Percentiles rank a stretch among this genome's conserved stretches.
phyloP scores from a whole-genome alignment of 106 monocot species.

The Dendrobium catenatum region DNA sequence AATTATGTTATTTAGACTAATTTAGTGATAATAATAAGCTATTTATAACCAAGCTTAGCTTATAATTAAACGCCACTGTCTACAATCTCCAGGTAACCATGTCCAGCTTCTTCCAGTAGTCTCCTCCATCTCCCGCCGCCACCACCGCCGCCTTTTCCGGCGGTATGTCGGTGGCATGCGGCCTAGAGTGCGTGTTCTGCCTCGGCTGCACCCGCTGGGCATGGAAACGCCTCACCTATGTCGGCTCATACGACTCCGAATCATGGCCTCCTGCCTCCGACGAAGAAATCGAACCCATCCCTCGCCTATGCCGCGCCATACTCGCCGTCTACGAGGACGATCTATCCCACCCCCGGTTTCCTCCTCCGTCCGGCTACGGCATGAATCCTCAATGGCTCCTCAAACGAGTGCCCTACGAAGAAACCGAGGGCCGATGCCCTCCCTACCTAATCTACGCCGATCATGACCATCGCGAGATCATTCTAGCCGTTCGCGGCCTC shows the following conservation, averaged over 20 bases:
- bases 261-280: constrained; percentile 51
- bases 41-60: too few species aligned
- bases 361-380: constrained; percentile 35
- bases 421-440: constrained; percentile 42
- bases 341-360: constrained; percentile 32
- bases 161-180: constrained; percentile 47
- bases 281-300: constrained; percentile 52
- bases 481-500: constrained; percentile 75
- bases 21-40: too few species aligned
- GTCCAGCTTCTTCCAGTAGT: not conserved
- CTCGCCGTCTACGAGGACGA: constrained; percentile 72
- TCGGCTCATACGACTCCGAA: constrained; percentile 80
- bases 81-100: not conserved
- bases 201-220: constrained; percentile 76
- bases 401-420: constrained; percentile 47
- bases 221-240: constrained; percentile 76
- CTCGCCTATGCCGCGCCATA: constrained; percentile 58
- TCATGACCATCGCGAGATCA: constrained; percentile 30
- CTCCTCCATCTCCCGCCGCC: not conserved
- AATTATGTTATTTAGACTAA: too few species aligned
- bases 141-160: not conserved
- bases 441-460: constrained; percentile 77
- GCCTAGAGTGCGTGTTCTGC: constrained; percentile 71
- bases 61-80: not conserved
- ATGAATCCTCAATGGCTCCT: constrained; percentile 41